Conservation (phyloP, 164 flowering plant species). For the Aristolochia californica region DNA sequence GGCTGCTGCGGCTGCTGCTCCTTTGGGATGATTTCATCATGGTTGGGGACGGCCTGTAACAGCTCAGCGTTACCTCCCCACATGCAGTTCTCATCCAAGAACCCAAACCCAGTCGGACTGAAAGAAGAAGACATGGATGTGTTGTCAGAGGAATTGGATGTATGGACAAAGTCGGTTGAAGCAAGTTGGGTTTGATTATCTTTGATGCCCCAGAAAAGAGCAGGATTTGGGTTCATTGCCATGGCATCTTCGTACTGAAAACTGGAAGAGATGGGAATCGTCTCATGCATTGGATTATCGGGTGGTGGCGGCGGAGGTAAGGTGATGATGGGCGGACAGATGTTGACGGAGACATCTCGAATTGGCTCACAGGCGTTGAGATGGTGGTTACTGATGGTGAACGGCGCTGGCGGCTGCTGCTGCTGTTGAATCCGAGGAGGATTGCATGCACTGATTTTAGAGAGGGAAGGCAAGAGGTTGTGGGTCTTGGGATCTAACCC, state of each 20-base stretch:
- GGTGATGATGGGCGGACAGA: constrained; percentile 9
- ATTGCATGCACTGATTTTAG: constrained; percentile 12
- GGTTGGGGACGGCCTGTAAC: neutral
- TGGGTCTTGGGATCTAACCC: constrained; percentile 62
- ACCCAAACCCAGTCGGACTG: constrained; percentile 14
- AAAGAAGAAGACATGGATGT: constrained; percentile 14
- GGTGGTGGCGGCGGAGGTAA: constrained; percentile 7
- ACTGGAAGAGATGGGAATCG: constrained; percentile 5
- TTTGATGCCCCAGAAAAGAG: constrained; percentile 11
- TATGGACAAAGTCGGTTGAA: constrained; percentile 2
- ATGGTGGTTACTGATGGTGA: constrained; percentile 13
- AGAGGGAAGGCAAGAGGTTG: constrained; percentile 27
- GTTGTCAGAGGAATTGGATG: constrained; percentile 6
- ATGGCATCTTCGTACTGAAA: constrained; percentile 11
- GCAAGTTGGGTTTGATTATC: constrained; percentile 5
- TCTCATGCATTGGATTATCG: constrained; percentile 9
- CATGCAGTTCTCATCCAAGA: constrained; percentile 16
- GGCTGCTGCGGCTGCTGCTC: constrained; percentile 5
- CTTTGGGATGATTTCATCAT: too few species aligned
- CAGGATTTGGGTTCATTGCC: constrained; percentile 5
- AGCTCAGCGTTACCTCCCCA: constrained; percentile 8
- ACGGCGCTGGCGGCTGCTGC: constrained; percentile 11
- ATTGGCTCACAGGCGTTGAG: constrained; percentile 2
- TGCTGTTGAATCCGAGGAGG: constrained; percentile 10
- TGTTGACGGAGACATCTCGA: constrained; percentile 1